A percentile compares a stretch with the other conserved stretches of the same genome.
Conservation (phyloP, 305 asterid genomes). For the Fraxinus baroniana region DNA sequence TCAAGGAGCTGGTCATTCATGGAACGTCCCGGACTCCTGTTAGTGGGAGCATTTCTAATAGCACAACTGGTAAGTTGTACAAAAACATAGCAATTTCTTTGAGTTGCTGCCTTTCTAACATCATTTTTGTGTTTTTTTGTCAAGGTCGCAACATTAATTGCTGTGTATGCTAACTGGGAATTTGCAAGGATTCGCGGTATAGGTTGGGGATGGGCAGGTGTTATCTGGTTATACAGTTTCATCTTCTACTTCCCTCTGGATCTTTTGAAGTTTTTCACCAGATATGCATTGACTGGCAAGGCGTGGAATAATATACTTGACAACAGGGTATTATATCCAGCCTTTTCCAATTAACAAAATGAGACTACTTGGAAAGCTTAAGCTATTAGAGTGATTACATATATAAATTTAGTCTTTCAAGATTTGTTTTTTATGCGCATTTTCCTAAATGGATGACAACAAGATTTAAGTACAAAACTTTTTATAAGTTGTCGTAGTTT, state of each 20-base stretch:
- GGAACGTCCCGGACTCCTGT: slow-evolving; percentile 84
- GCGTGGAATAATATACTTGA: slow-evolving; percentile 81
- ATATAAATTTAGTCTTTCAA: not conserved
- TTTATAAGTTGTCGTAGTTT: not conserved
- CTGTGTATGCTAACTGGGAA: slow-evolving; percentile 71
- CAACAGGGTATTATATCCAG: slow-evolving; percentile 45
- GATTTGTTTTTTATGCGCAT: not conserved
- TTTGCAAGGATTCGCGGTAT: slow-evolving; percentile 70
- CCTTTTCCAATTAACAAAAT: not conserved
- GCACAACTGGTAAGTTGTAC: slow-evolving; percentile 68
- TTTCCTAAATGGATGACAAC: not conserved
- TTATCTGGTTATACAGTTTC: slow-evolving; percentile 79
- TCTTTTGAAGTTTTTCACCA: slow-evolving; percentile 56
- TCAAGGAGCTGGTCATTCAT: slow-evolving; percentile 80
- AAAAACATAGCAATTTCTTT: not conserved
- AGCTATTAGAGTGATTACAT: not conserved
- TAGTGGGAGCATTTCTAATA: slow-evolving; percentile 51
- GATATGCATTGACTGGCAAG: slow-evolving; percentile 61
- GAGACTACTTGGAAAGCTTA: not conserved
- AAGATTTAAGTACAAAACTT: not conserved
- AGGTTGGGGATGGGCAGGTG: slow-evolving; percentile 98
- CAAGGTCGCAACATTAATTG: slow-evolving; percentile 66
- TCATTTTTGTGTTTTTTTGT: not conserved
- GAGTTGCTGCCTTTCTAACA: not conserved
- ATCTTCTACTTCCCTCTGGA: slow-evolving; percentile 75